A percentile compares a stretch with the other conserved stretches of the same genome.
Conservation (phyloP, 495 filamentous ascomycete genomes). For the Cryomyces antarcticus region DNA sequence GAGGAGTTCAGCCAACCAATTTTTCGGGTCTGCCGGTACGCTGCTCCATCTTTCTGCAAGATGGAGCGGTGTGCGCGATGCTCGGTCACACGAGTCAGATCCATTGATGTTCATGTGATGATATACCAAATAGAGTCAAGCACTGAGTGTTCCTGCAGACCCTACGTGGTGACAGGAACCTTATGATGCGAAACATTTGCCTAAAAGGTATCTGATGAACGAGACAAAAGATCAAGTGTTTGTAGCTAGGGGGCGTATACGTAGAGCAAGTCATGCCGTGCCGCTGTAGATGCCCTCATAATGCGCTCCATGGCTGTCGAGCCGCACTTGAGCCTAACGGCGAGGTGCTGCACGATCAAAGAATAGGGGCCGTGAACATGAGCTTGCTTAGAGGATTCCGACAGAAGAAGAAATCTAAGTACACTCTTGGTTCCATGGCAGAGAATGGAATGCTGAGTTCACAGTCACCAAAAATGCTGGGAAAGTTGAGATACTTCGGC, state of each 20-base stretch:
- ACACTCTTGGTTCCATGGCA: too few species aligned
- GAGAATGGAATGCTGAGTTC: too few species aligned
- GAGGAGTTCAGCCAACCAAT: conserved; percentile 49
- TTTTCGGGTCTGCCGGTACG: conserved; percentile 33
- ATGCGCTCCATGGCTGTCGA: too few species aligned
- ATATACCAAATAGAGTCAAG: conserved; percentile 99
- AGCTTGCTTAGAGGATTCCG: too few species aligned
- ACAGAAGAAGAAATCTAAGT: too few species aligned
- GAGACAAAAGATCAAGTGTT: too few species aligned
- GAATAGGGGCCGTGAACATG: too few species aligned
- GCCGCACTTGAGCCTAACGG: neutral
- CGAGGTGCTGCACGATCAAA: neutral
- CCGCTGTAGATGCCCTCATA: too few species aligned
- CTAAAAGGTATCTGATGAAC: conserved; percentile 88
- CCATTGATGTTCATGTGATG: conserved; percentile 65
- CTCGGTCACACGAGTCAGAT: conserved; percentile 51
- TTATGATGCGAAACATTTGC: conserved; percentile 58
- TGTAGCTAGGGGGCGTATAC: too few species aligned
- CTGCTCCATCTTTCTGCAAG: conserved; percentile 2
- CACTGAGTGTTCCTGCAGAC: conserved; percentile 49
- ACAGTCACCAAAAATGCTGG: too few species aligned
- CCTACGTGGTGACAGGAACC: conserved; percentile 30
- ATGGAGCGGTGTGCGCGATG: conserved; percentile 20
- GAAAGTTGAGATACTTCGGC: too few species aligned
- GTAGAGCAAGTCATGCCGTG: too few species aligned